Evolutionary conservation across 2,329 filamentous ascomycete genomes (phyloP).

Genomic region (Alternaria sp.): DNA sequence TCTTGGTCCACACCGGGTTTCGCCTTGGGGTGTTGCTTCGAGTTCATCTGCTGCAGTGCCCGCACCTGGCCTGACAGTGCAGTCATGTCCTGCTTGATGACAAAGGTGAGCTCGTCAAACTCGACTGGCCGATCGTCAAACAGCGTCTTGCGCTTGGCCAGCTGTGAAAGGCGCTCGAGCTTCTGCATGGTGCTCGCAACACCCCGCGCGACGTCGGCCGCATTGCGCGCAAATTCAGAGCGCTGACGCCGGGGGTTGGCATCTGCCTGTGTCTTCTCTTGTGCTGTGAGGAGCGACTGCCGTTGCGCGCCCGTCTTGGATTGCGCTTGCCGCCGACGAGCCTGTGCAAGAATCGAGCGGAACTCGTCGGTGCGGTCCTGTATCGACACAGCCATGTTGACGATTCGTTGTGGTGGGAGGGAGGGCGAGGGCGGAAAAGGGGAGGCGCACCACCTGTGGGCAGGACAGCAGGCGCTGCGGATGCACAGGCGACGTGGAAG

Average conservation of each 20-base stretch:
- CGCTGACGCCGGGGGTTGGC: slow-evolving; percentile 59
- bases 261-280: slow-evolving; percentile 67
- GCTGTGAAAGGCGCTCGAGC: slow-evolving; percentile 87
- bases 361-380: slow-evolving; percentile 98
- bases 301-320: slow-evolving; percentile 79
- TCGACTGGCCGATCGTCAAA: slow-evolving; percentile 97
- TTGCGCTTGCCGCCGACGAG: slow-evolving; percentile 78
- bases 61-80: slow-evolving; percentile 86
- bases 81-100: slow-evolving; percentile 96
- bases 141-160: slow-evolving; percentile 94
- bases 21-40: slow-evolving; percentile 73
- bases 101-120: slow-evolving; percentile 94
- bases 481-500: slow-evolving; percentile 4
- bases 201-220: slow-evolving; percentile 88
- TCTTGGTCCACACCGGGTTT: slow-evolving; percentile 69
- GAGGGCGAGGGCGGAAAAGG: slow-evolving; percentile 9
- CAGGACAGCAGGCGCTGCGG: slow-evolving; percentile 12
- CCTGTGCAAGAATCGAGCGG: slow-evolving; percentile 84
- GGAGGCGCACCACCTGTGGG: slow-evolving; percentile 10
- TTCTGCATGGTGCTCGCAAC: slow-evolving; percentile 95
- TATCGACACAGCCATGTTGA: slow-evolving; percentile 71
- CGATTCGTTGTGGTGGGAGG: slow-evolving; percentile 12
- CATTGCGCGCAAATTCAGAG: slow-evolving; percentile 91
- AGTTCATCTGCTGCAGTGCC: slow-evolving; percentile 76
- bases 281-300: slow-evolving; percentile 77